Percentiles rank a stretch among this genome's conserved stretches.
phyloP scores from a whole-genome alignment of 768 basidiomycete genomes.

The Lactifluus echinatus region DNA sequence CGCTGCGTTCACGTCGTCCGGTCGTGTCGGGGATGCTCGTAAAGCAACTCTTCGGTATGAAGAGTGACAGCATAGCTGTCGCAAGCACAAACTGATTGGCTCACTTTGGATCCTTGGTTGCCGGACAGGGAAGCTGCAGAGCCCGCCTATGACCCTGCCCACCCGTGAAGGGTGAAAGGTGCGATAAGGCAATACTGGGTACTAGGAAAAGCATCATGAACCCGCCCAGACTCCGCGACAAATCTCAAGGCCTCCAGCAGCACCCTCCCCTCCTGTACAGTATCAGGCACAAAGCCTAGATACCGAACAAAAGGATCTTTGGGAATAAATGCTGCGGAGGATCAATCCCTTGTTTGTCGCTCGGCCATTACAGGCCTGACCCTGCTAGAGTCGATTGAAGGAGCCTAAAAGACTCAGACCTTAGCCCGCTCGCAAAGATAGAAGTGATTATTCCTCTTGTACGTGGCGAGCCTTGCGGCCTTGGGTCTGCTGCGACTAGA shows the following conservation, averaged over 20 bases:
- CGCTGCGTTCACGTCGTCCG: not conserved
- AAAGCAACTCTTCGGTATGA: not conserved
- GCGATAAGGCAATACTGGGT: constrained; percentile 14
- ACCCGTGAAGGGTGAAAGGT: constrained; percentile 10
- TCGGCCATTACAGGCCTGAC: constrained; percentile 47
- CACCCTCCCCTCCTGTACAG: constrained; percentile 14
- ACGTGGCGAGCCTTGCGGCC: constrained; percentile 61
- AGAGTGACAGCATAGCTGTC: not conserved
- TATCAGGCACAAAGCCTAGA: constrained; percentile 23
- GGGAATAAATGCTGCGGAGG: constrained; percentile 27
- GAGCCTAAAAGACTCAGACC: constrained; percentile 69
- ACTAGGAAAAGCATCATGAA: not conserved
- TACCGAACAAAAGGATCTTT: constrained; percentile 39
- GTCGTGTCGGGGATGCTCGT: not conserved
- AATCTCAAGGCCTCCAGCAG: constrained; percentile 16
- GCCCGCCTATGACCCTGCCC: constrained; percentile 8
- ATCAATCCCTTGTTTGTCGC: constrained; percentile 59
- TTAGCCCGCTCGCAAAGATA: constrained; percentile 65
- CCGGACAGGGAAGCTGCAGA: constrained; percentile 4
- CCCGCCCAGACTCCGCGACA: constrained; percentile 17
- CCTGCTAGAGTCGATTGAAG: constrained; percentile 55
- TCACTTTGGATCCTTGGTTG: not conserved
- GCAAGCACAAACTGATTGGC: not conserved
- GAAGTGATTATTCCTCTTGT: constrained; percentile 31
- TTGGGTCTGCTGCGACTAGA: constrained; percentile 37